These are phyloP conservation scores for Dorcoceras hygrometricum DNA, from an alignment of 257 asterid genomes.

Conservation along the genomic window DNA sequence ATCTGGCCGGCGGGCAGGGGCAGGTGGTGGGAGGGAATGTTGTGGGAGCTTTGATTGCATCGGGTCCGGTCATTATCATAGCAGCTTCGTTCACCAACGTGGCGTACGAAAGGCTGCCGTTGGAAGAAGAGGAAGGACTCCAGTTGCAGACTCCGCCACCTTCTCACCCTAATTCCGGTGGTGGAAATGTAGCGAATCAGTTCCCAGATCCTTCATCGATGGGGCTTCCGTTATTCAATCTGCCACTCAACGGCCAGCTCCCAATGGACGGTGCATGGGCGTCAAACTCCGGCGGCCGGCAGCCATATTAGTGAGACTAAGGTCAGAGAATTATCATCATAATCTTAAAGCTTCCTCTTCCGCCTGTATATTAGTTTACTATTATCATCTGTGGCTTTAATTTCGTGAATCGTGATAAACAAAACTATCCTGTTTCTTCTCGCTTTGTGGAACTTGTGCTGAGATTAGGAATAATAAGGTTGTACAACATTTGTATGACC, in stretches of 20 bases:
- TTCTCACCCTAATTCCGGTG: slow-evolving; percentile 5
- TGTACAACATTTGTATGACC: slow-evolving; percentile 23
- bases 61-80: slow-evolving; percentile 53
- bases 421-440: slow-evolving; percentile 5
- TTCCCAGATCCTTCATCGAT: slow-evolving; percentile 46
- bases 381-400: background rate
- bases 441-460: background rate
- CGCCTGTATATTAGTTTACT: slow-evolving; percentile 22
- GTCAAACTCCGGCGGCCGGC: slow-evolving; percentile 33
- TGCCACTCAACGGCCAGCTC: slow-evolving; percentile 47
- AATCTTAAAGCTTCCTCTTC: slow-evolving; percentile 7
- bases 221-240: slow-evolving; percentile 51
- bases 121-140: slow-evolving; percentile 43
- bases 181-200: slow-evolving; percentile 20
- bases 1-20: slow-evolving; percentile 55
- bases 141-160: slow-evolving; percentile 35
- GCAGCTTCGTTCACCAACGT: slow-evolving; percentile 58
- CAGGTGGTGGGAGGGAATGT: slow-evolving; percentile 67
- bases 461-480: slow-evolving; percentile 30
- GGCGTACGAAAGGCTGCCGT: slow-evolving; percentile 55
- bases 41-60: slow-evolving; percentile 52
- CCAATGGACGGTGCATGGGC: slow-evolving; percentile 44
- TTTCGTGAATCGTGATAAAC: slow-evolving; percentile 17
- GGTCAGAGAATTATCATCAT: slow-evolving; percentile 17
- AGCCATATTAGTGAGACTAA: slow-evolving; percentile 20